Evolutionary conservation across 352 stramenopile genomes (phyloP).

Genomic region (Phytophthora nicotianae): DNA sequence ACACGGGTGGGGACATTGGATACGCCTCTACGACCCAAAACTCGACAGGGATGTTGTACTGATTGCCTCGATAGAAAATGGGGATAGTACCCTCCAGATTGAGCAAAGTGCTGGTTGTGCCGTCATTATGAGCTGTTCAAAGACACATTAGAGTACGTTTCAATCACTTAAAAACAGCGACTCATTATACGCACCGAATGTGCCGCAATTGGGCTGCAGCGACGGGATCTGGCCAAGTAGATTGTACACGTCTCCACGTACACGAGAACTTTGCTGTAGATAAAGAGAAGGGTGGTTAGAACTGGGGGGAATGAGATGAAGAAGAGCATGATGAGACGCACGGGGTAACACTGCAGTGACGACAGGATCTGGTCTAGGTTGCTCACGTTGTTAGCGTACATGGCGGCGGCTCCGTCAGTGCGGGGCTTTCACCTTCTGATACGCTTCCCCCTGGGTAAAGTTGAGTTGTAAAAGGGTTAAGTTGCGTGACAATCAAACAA

Average conservation of each 20-base stretch:
- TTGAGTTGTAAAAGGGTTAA: background rate
- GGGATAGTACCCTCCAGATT: slow-evolving; percentile 90
- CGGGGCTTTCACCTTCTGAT: slow-evolving; percentile 10
- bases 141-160: background rate
- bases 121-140: slow-evolving; percentile 80
- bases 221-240: slow-evolving; percentile 87
- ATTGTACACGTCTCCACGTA: slow-evolving; percentile 87
- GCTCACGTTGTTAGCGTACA: slow-evolving; percentile 89
- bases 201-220: slow-evolving; percentile 84
- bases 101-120: slow-evolving; percentile 82
- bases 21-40: slow-evolving; percentile 90
- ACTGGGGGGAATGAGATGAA: background rate
- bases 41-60: slow-evolving; percentile 93
- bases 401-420: slow-evolving; percentile 22
- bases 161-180: background rate
- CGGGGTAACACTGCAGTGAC: slow-evolving; percentile 83
- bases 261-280: slow-evolving; percentile 78
- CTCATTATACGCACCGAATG: slow-evolving; percentile 55
- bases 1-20: slow-evolving; percentile 78
- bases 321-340: slow-evolving; percentile 25
- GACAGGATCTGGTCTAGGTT: slow-evolving; percentile 89
- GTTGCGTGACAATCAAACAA: slow-evolving; percentile 1
- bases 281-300: background rate
- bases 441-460: background rate
- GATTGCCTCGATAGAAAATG: slow-evolving; percentile 89